Evolutionary conservation across 2,329 filamentous ascomycete genomes (phyloP), one percentile per base, ranked within the genome.

Genomic region (Nakataea oryzae): DNA sequence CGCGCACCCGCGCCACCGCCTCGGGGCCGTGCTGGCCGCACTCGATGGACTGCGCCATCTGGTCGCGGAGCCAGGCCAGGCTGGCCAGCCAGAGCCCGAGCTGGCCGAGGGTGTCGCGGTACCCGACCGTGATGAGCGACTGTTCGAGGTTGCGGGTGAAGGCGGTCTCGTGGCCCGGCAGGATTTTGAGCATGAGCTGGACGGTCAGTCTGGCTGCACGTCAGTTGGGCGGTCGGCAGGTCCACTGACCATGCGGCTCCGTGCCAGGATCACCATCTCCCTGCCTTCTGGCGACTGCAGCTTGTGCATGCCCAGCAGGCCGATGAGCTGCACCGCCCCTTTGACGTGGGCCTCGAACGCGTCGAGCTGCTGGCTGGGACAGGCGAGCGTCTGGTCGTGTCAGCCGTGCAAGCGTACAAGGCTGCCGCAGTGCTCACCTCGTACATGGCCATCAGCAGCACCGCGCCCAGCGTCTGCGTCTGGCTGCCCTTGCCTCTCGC

Each of bases 331-430:
- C 32, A 60, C 41, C 11, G 59, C 59, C 26, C 59, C 59, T 29
- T 54, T 60, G 27, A 55, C 17, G 29, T 60, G 59, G 5, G 59
- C 59, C 50, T 54, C 47, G 27, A 54, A 60, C 7, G 59, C 59
- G 5, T 24, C 27, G 3, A 60, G 50, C 24, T 55, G 59, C 28
- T 34, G 47, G 11, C 47, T 60, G 54, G 59, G 59, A n/a, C 59
- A 60, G 8, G 59, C 59, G 11, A 60, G 32, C 54, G 41, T 60
- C 59, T 60, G n/a, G n/a, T 50, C 4, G 9, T 21, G n/a, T 17
- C 21, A 47, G 29, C 2, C 27, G 27, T 50, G 13, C 24, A 7
- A n/a, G 1, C 21, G 21, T 2, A 47, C 41, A 9, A 9, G 7
- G 24, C 12, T 34, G 11, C 6, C 12, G n/a, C 17, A 29, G 30